Evolutionary conservation across 805 yeast species (phyloP), one percentile per base, ranked within the genome.

Genomic region (Zygoascus flipseniorum): DNA sequence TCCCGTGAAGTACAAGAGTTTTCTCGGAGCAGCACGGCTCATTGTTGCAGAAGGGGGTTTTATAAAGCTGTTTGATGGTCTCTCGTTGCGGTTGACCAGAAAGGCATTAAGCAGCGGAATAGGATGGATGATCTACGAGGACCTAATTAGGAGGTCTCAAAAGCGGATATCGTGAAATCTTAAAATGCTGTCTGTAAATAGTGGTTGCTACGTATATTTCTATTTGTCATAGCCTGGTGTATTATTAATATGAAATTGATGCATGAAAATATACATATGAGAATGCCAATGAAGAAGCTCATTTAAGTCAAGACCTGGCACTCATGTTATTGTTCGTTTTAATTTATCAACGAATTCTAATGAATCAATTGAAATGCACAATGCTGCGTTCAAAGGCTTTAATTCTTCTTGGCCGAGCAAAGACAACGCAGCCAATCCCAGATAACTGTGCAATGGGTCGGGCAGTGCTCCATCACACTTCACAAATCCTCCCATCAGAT

Each of bases 41-140:
- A 77, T 76, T 53, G 62, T 69, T 60, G 71, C 60, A 56, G 70
- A 66, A 62, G 90, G 71, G 68, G 83, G 73, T 5, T 23, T 76
- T 26, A 58, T 68, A 26, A 78, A 82, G 47, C 72, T 93, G 51
- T 90, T 93, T 66, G 84, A 88, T 66, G 99, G 99, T 0, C 70
- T 93, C 31, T 78, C 88, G 43, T 74, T 93, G 60, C 75, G 99
- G 58, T 74, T 93, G 49, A 76, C 85, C 4, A 76, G 98, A 60
- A 93, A 93, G 69, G 96, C 92, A 0, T 67, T 87, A 48, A 86
- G 96, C 68, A 92, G 97, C 0, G 97, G 96, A 1, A 89, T 93
- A 56, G 89, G 96, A 49, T 93, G 99, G 99, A 88, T 96, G 55
- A 83, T 93, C 23, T 93, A 92, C 66, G 99, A 93, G 68, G 97